Evolutionary conservation across 768 basidiomycete species (phyloP).

Genomic region (Calvatia gigantea): DNA sequence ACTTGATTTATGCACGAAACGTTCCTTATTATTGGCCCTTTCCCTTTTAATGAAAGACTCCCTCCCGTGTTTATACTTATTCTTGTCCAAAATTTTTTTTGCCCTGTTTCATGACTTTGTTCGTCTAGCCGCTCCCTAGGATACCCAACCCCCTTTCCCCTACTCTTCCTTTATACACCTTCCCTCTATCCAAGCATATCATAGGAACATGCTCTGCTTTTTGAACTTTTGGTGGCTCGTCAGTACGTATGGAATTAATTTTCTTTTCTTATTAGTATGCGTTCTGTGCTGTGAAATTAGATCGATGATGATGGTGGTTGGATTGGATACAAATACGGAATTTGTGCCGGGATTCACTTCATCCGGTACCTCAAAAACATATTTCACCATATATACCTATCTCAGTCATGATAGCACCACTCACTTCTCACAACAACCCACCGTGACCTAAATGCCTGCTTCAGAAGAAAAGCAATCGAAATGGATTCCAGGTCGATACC

Average conservation of each 20-base stretch:
- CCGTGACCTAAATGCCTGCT: neutral
- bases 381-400: conserved; percentile 2
- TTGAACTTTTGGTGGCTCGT: neutral
- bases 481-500: conserved; percentile 41
- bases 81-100: neutral
- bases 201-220: conserved; percentile 6
- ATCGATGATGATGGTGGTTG: neutral
- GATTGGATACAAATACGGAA: neutral
- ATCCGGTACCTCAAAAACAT: neutral
- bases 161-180: conserved; percentile 1
- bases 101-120: conserved; percentile 13
- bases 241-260: neutral
- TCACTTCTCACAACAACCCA: neutral
- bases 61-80: conserved; percentile 16
- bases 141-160: conserved; percentile 13
- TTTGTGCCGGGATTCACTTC: neutral
- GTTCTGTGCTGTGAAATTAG: neutral
- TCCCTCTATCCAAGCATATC: neutral
- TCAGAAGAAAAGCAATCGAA: conserved; percentile 26
- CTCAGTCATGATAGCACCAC: neutral
- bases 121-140: conserved; percentile 14
- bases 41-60: conserved; percentile 1
- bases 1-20: conserved; percentile 14
- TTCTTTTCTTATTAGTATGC: conserved; percentile 3
- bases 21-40: conserved; percentile 11